Evolutionary conservation across 148 eudicot species (phyloP).

Genomic region (Fagopyrum homotropicum): DNA sequence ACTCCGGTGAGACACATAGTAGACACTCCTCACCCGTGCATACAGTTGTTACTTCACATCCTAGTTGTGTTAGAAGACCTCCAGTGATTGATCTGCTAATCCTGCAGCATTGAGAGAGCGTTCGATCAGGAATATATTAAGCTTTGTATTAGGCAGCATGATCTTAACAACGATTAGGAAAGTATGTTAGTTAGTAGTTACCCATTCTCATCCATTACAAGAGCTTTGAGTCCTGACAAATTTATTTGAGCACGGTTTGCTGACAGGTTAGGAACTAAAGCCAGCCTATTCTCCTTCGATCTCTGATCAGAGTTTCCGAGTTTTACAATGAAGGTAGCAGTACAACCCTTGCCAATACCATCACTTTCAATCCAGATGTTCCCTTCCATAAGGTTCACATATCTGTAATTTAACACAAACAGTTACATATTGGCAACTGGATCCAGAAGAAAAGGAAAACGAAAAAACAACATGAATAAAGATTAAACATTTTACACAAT

Average conservation of each 20-base stretch:
- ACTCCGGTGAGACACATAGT: constrained; percentile 40
- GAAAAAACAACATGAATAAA: too few species aligned
- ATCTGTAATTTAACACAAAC: too few species aligned
- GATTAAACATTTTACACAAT: not conserved
- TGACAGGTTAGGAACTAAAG: constrained; percentile 32
- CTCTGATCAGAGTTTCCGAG: too few species aligned
- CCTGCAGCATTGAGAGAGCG: constrained; percentile 31
- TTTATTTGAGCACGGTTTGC: constrained; percentile 32
- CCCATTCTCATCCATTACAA: constrained; percentile 80
- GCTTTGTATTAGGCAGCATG: not conserved
- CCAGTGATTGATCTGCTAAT: constrained; percentile 61
- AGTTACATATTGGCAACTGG: too few species aligned
- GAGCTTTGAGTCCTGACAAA: constrained; percentile 70
- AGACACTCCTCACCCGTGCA: constrained; percentile 65
- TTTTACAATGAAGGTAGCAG: too few species aligned
- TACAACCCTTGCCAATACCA: too few species aligned
- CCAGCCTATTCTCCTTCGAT: constrained; percentile 29
- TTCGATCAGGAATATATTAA: not conserved
- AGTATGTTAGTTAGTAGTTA: constrained; percentile 37
- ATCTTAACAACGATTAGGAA: constrained; percentile 4
- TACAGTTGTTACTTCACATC: constrained; percentile 59
- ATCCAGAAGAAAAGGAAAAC: too few species aligned
- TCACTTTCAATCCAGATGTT: too few species aligned
- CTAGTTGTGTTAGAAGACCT: constrained; percentile 77
- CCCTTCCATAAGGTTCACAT: too few species aligned